Conservation (phyloP, 2,329 filamentous ascomycete species). For the Akanthomyces muscarius region DNA sequence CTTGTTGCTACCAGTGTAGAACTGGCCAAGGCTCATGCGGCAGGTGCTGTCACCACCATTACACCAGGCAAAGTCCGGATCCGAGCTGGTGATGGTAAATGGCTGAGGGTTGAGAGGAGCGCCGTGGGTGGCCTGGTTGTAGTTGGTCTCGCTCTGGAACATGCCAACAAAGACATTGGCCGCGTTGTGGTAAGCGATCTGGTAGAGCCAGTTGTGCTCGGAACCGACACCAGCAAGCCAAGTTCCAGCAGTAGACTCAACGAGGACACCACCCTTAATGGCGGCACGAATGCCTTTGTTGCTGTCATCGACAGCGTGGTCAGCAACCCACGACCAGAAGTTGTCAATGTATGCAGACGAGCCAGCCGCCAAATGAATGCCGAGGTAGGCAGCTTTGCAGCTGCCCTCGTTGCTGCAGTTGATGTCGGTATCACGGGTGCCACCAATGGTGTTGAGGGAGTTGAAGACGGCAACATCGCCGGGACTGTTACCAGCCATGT, state of each 20-base stretch:
- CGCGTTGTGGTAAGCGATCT: constrained; percentile 50
- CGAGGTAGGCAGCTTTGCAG: constrained; percentile 45
- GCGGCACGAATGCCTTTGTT: constrained; percentile 44
- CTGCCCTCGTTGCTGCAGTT: constrained; percentile 31
- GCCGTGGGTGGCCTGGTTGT: constrained; percentile 32
- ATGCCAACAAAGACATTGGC: constrained; percentile 47
- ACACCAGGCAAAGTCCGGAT: constrained; percentile 42
- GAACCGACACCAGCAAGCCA: constrained; percentile 47
- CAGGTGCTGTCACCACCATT: constrained; percentile 32
- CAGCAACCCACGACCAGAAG: constrained; percentile 44
- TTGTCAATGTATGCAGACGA: constrained; percentile 51
- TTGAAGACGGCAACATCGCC: constrained; percentile 51
- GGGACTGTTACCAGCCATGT: constrained; percentile 42
- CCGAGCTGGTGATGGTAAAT: constrained; percentile 35
- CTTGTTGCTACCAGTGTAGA: constrained; percentile 31
- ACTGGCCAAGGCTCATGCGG: constrained; percentile 41
- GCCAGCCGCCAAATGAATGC: constrained; percentile 45
- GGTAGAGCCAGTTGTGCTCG: constrained; percentile 57
- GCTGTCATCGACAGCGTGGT: constrained; percentile 47
- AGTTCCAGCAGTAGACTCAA: constrained; percentile 44
- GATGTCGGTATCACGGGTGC: constrained; percentile 35
- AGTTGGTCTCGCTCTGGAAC: constrained; percentile 52
- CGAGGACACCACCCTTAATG: constrained; percentile 44
- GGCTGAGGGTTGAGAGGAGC: constrained; percentile 34
- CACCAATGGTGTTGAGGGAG: constrained; percentile 43